phyloP scores from a whole-genome alignment of 306 rosid genomes.

The Canavalia gladiata region DNA sequence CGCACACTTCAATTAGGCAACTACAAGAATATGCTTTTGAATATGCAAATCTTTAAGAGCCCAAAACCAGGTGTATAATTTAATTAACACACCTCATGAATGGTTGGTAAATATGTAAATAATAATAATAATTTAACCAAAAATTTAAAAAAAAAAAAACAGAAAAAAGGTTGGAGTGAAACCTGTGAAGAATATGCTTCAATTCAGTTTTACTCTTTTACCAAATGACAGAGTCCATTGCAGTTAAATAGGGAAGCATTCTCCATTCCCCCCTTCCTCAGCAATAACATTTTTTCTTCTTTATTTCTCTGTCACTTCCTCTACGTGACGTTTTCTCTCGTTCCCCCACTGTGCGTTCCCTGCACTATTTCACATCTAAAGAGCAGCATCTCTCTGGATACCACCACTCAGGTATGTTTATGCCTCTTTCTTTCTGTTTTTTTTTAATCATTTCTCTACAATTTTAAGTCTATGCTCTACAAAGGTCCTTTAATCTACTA shows the following conservation, averaged over 20 bases:
- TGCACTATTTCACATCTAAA: neutral
- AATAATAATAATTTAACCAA: no score
- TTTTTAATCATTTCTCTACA: neutral
- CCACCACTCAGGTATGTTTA: neutral
- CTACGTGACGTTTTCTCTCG: neutral
- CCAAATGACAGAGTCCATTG: neutral
- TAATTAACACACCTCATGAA: neutral
- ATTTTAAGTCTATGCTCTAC: neutral
- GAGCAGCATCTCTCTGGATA: neutral
- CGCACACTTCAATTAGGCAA: neutral
- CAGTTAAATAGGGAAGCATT: conserved; percentile 45
- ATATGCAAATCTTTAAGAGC: conserved; percentile 4
- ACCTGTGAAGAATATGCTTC: neutral
- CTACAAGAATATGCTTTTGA: conserved; percentile 2
- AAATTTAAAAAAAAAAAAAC: neutral
- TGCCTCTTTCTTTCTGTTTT: neutral
- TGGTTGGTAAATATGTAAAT: no score
- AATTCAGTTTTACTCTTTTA: neutral
- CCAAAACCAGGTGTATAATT: neutral
- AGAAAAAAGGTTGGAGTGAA: neutral
- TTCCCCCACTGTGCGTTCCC: neutral
- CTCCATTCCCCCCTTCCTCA: neutral
- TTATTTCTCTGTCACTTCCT: neutral
- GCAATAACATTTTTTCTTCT: neutral
- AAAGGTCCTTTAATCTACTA: neutral